Conservation (phyloP, 2,329 filamentous ascomycete genomes). For the Xylaria sp. region DNA sequence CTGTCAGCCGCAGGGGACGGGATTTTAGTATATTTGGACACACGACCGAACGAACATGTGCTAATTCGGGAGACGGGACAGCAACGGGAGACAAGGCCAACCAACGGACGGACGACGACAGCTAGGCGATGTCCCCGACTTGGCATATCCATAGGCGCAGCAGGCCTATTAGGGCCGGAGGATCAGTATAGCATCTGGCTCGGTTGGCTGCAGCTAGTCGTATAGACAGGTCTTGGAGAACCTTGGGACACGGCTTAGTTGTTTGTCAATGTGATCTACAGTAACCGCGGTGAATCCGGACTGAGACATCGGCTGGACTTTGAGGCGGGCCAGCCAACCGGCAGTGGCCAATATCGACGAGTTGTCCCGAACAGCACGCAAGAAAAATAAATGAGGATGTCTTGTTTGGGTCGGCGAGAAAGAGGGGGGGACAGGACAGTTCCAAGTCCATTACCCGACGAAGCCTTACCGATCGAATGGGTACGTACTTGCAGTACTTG, state of each 20-base stretch:
- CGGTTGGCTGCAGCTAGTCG: conserved; percentile 15
- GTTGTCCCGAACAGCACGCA: too few relatives aligned
- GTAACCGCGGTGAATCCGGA: not conserved
- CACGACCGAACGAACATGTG: conserved; percentile 1
- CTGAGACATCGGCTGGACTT: not conserved
- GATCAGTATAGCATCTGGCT: not conserved
- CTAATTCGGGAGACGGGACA: not conserved
- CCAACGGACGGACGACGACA: not conserved
- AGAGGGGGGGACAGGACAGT: not conserved
- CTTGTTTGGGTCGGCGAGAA: too few relatives aligned
- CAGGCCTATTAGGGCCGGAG: not conserved
- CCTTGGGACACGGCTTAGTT: not conserved
- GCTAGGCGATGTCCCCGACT: conserved; percentile 13
- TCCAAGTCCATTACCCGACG: too few relatives aligned
- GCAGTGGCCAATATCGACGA: not conserved
- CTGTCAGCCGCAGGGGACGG: conserved; percentile 6
- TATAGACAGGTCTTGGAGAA: not conserved
- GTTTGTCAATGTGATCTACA: not conserved
- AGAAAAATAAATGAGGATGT: too few relatives aligned
- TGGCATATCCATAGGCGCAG: conserved; percentile 11
- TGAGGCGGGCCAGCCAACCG: not conserved
- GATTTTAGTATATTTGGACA: conserved; percentile 2
- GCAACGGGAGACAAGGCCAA: not conserved
- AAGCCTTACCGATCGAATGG: not conserved
- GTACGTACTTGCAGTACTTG: too few relatives aligned